These are phyloP conservation scores for Lactarius trivialis DNA, from an alignment of 768 basidiomycete genomes.

Conservation along the genomic window DNA sequence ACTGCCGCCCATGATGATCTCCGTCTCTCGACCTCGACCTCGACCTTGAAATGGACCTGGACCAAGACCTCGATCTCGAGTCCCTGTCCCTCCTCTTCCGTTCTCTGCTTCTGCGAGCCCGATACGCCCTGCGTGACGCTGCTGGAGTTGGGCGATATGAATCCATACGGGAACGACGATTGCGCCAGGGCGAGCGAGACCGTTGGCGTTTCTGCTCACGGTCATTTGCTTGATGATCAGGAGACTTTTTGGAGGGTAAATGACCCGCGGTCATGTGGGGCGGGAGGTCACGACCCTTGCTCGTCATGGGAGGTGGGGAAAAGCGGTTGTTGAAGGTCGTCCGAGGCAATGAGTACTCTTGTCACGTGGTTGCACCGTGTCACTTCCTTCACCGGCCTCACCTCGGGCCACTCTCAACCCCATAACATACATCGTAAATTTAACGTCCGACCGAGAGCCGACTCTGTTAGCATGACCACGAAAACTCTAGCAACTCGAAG, in stretches of 20 bases:
- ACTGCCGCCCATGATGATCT: constrained; percentile 24
- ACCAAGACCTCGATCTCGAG: constrained; percentile 17
- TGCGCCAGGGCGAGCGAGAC: constrained; percentile 17
- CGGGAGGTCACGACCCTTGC: constrained; percentile 14
- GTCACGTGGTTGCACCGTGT: constrained; percentile 13
- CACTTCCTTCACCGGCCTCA: too few species aligned
- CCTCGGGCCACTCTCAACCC: not conserved
- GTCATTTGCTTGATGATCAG: constrained; percentile 7
- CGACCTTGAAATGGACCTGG: constrained; percentile 16
- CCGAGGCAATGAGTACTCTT: not conserved
- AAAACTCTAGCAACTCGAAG: not conserved
- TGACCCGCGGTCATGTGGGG: constrained; percentile 8
- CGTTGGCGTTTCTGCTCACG: constrained; percentile 14
- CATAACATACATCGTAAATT: too few species aligned
- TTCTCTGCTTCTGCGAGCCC: constrained; percentile 18
- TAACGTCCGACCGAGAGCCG: too few species aligned
- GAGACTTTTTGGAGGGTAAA: constrained; percentile 7
- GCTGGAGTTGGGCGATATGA: constrained; percentile 19
- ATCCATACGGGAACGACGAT: constrained; percentile 19
- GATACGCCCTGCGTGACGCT: constrained; percentile 16
- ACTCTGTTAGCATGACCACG: not conserved
- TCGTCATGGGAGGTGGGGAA: constrained; percentile 11
- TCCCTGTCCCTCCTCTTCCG: constrained; percentile 3
- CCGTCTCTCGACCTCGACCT: constrained; percentile 33
- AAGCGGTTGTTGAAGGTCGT: not conserved